Evolutionary conservation across 2,329 filamentous ascomycete genomes (phyloP).

Genomic region (Lachnellula subtilissima): DNA sequence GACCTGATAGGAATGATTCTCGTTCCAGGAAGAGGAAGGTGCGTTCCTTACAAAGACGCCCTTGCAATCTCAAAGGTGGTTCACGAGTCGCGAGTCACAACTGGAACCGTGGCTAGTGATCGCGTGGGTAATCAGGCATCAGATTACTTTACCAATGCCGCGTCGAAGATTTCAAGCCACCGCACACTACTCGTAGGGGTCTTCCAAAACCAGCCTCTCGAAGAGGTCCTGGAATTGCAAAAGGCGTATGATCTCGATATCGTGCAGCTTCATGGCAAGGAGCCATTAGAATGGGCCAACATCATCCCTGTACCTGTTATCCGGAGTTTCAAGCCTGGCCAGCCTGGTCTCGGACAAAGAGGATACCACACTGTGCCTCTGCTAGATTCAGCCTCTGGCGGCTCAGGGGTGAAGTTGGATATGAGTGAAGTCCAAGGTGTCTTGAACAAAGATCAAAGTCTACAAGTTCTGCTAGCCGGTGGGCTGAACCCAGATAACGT

Average conservation of each 20-base stretch:
- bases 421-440: constrained; percentile 61
- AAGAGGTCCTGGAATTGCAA: constrained; percentile 75
- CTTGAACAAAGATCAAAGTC: constrained; percentile 62
- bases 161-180: constrained; percentile 44
- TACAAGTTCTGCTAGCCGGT: constrained; percentile 78
- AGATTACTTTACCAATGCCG: constrained; percentile 68
- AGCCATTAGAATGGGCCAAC: constrained; percentile 86
- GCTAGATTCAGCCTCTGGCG: constrained; percentile 80
- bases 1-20: constrained; percentile 92
- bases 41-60: constrained; percentile 73
- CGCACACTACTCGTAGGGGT: constrained; percentile 83
- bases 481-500: constrained; percentile 81
- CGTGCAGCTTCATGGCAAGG: constrained; percentile 87
- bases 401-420: constrained; percentile 74
- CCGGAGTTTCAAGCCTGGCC: constrained; percentile 71
- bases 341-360: constrained; percentile 57
- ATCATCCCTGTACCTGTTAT: constrained; percentile 92
- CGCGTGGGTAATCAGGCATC: constrained; percentile 35
- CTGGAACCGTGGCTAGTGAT: constrained; percentile 25
- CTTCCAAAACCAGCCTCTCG: constrained; percentile 84
- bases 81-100: constrained; percentile 41
- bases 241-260: constrained; percentile 73
- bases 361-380: constrained; percentile 82
- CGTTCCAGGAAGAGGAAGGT: constrained; percentile 74
- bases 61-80: constrained; percentile 75